Evolutionary conservation across 2,329 filamentous ascomycete genomes (phyloP).

Genomic region (Fusarium sp.): DNA sequence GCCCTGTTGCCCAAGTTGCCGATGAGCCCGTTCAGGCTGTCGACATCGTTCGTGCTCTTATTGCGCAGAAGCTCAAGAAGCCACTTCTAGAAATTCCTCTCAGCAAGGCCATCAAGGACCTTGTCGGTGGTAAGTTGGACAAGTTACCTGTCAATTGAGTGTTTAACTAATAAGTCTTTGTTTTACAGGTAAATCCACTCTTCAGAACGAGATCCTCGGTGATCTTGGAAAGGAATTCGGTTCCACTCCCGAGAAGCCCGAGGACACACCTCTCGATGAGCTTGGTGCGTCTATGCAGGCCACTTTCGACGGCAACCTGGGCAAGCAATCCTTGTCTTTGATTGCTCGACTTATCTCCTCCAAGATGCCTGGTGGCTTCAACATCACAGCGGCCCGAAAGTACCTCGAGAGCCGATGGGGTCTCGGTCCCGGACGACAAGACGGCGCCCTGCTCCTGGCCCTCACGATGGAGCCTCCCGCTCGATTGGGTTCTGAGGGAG

Average conservation of each 20-base stretch:
- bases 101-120: slow-evolving; percentile 97
- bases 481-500: slow-evolving; percentile 88
- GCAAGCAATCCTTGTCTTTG: slow-evolving; percentile 94
- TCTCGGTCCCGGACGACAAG: slow-evolving; percentile 86
- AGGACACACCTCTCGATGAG: slow-evolving; percentile 97
- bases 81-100: slow-evolving; percentile 88
- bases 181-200: slow-evolving; percentile 88
- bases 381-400: slow-evolving; percentile 95
- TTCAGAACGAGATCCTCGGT: slow-evolving; percentile 98
- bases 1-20: slow-evolving; percentile 87
- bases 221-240: slow-evolving; percentile 99
- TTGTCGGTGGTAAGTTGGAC: slow-evolving; percentile 87
- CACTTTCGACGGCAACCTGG: slow-evolving; percentile 98
- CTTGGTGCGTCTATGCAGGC: slow-evolving; percentile 95
- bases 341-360: slow-evolving; percentile 96
- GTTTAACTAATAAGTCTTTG: slow-evolving; percentile 25
- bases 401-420: slow-evolving; percentile 97
- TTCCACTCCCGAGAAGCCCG: slow-evolving; percentile 97
- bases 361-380: slow-evolving; percentile 99
- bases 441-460: slow-evolving; percentile 88
- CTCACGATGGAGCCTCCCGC: slow-evolving; percentile 93
- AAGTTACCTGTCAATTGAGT: background rate
- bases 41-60: slow-evolving; percentile 89
- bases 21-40: slow-evolving; percentile 91
- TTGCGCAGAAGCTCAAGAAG: slow-evolving; percentile 99